phyloP scores from a whole-genome alignment of 1,284 basidiomycete genomes.

The Rhodotorula glutinis region DNA sequence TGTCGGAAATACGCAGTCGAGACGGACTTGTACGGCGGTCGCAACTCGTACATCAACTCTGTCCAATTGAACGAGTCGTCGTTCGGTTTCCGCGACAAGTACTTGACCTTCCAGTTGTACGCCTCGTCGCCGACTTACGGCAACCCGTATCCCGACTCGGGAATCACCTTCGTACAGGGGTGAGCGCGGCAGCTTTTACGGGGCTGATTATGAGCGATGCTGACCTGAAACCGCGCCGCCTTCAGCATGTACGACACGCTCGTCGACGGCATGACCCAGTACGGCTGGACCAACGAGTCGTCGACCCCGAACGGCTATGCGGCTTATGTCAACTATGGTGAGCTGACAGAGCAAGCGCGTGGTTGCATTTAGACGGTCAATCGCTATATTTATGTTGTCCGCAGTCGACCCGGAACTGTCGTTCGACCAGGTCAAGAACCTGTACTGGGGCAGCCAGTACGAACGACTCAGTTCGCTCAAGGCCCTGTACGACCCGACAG shows the following conservation, averaged over 20 bases:
- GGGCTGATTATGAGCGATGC: no score
- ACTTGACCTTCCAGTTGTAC: conserved; percentile 47
- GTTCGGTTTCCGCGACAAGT: conserved; percentile 45
- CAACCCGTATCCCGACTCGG: conserved; percentile 37
- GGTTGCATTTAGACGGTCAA: no score
- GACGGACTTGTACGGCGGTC: conserved; percentile 36
- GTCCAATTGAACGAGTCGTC: conserved; percentile 40
- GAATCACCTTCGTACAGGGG: conserved; percentile 37
- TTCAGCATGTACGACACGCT: conserved; percentile 32
- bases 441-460: conserved; percentile 39
- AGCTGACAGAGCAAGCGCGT: no score
- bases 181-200: conserved; percentile 3
- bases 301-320: conserved; percentile 16
- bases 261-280: conserved; percentile 27
- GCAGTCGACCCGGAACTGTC: conserved; percentile 32
- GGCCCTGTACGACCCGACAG: conserved; percentile 21
- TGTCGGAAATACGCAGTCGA: conserved; percentile 9
- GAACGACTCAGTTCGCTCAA: conserved; percentile 23
- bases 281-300: conserved; percentile 14
- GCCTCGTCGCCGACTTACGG: conserved; percentile 40
- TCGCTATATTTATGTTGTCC: no score
- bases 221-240: no score
- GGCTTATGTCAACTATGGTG: conserved; percentile 36
- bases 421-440: conserved; percentile 11
- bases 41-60: conserved; percentile 42